A percentile compares a stretch with the other conserved stretches of the same genome.
phyloP scores from a whole-genome alignment of 129 eudicot genomes.

The carrot (Daucus carota) region DNA sequence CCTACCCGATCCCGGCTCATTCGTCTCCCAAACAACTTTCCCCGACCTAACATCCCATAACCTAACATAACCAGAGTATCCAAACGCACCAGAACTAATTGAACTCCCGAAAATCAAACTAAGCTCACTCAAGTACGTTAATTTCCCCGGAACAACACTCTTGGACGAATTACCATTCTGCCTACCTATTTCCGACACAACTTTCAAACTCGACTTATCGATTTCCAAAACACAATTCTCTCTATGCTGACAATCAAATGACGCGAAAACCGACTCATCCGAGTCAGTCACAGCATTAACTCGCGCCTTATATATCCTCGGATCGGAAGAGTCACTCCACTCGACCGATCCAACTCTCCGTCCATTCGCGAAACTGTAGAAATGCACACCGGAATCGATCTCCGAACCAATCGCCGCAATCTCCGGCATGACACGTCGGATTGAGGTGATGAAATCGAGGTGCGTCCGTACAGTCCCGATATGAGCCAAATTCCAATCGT shows the following conservation, averaged over 20 bases:
- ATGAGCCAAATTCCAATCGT: constrained; percentile 46
- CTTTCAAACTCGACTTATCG: constrained; percentile 44
- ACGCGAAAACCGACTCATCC: constrained; percentile 36
- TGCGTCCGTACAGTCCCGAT: constrained; percentile 65
- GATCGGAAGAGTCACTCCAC: constrained; percentile 73
- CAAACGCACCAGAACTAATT: constrained; percentile 74
- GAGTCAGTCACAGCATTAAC: constrained; percentile 52
- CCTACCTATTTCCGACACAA: constrained; percentile 53
- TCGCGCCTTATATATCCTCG: constrained; percentile 62
- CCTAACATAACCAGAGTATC: constrained; percentile 71
- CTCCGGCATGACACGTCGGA: constrained; percentile 30
- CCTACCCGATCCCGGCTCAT: constrained; percentile 85
- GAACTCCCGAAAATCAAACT: constrained; percentile 45
- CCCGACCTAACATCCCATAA: constrained; percentile 67
- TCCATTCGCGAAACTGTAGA: constrained; percentile 40
- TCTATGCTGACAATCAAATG: constrained; percentile 56
- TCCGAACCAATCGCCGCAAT: constrained; percentile 49
- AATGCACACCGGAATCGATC: constrained; percentile 51
- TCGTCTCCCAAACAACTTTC: constrained; percentile 72
- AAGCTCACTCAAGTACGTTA: constrained; percentile 34
- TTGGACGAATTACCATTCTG: constrained; percentile 63
- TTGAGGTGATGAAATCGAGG: constrained; percentile 44
- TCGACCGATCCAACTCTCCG: constrained; percentile 44
- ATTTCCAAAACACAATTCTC: constrained; percentile 65
- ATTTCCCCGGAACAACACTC: constrained; percentile 40